These are phyloP conservation scores for Cyanidium caldarium DNA, from an alignment of 23 red algal species.

Conservation along the genomic window DNA sequence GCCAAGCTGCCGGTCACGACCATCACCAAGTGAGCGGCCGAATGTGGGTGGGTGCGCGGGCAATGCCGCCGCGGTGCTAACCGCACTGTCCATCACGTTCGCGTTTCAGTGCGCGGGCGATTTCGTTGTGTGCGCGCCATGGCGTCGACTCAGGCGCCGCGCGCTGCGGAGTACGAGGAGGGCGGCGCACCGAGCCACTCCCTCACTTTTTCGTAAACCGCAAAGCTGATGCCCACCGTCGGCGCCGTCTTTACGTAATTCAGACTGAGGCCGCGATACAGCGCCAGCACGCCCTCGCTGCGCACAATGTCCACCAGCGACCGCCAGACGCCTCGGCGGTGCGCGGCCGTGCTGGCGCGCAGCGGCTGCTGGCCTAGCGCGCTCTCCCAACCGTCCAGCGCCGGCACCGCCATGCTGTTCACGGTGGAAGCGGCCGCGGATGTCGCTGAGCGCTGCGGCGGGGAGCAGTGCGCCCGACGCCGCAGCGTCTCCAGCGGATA, in stretches of 20 bases:
- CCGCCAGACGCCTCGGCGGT: neutral
- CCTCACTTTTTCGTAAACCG: conserved; percentile 66
- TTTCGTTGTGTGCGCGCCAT: too few relatives aligned
- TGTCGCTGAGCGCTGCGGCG: too few relatives aligned
- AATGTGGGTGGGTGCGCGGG: too few relatives aligned
- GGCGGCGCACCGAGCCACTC: conserved; percentile 36
- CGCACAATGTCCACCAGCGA: conserved; percentile 40
- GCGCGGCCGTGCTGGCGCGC: conserved; percentile 4
- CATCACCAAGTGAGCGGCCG: conserved; percentile 12
- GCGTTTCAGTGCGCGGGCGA: too few relatives aligned
- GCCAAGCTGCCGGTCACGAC: conserved; percentile 50
- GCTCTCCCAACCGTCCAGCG: neutral
- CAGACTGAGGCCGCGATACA: conserved; percentile 63
- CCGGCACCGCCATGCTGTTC: neutral
- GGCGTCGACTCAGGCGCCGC: neutral
- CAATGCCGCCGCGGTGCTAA: too few relatives aligned
- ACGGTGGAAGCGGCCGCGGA: too few relatives aligned
- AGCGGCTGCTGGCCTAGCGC: neutral
- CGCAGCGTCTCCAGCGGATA: conserved; percentile 80
- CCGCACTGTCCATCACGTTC: too few relatives aligned
- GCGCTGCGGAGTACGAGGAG: neutral
- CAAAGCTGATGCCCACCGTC: conserved; percentile 78
- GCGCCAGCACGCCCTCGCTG: conserved; percentile 52
- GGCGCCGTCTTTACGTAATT: conserved; percentile 87
- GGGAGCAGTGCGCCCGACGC: conserved; percentile 31